A percentile compares a stretch with the other conserved stretches of the same genome.
Evolutionary conservation across 352 stramenopile species (phyloP).

Genomic region (Phytophthora nicotianae): DNA sequence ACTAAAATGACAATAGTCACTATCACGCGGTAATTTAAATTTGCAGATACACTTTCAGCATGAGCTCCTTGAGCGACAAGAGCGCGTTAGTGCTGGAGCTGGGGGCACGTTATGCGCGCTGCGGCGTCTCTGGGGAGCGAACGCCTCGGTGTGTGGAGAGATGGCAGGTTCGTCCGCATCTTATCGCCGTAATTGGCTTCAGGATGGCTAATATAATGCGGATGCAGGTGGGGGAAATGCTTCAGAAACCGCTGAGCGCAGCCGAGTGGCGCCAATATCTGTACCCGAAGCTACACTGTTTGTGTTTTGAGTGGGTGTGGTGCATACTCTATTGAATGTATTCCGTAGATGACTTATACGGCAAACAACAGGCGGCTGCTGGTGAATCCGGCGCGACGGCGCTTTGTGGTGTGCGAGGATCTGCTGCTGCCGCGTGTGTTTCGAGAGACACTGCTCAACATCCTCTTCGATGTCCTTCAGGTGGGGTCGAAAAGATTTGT

Average conservation of each 20-base stretch:
- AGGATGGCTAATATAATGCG: background rate
- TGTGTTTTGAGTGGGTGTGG: constrained; percentile 77
- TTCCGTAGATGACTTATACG: background rate
- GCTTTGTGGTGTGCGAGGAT: constrained; percentile 84
- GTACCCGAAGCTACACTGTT: constrained; percentile 53
- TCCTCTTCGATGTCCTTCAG: constrained; percentile 73
- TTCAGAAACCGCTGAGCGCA: constrained; percentile 38
- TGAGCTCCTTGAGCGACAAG: constrained; percentile 49
- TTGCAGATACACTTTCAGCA: constrained; percentile 1
- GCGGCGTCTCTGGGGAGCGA: constrained; percentile 77
- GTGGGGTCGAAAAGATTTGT: constrained; percentile 13
- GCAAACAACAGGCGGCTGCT: constrained; percentile 51
- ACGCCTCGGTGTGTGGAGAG: constrained; percentile 64
- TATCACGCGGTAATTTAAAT: constrained; percentile 6
- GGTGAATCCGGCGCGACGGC: constrained; percentile 74
- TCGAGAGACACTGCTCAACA: constrained; percentile 61
- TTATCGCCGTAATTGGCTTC: background rate
- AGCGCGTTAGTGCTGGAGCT: constrained; percentile 82
- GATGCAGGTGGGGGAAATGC: constrained; percentile 58
- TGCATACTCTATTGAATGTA: background rate
- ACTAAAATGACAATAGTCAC: constrained; percentile 5
- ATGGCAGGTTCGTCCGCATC: constrained; percentile 58
- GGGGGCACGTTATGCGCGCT: constrained; percentile 68
- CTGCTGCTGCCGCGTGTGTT: constrained; percentile 65
- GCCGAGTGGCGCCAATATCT: constrained; percentile 58